phyloP scores from a whole-genome alignment of 208 protist genomes.

The Trypanosoma avium region DNA sequence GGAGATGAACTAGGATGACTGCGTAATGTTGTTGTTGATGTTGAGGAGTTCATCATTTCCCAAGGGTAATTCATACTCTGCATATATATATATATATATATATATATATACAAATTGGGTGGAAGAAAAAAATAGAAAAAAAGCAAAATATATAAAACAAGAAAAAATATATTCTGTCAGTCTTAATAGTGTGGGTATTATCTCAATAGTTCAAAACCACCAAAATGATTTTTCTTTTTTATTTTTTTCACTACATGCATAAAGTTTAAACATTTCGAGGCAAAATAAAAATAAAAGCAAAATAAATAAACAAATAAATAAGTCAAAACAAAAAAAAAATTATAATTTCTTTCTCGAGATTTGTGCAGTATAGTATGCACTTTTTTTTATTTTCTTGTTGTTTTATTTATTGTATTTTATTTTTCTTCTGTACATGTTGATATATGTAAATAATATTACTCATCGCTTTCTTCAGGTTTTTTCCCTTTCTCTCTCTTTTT shows the following conservation, averaged over 20 bases:
- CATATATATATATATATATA: background rate
- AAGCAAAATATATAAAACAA: background rate
- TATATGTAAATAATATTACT: background rate
- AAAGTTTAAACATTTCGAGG: too few relatives aligned
- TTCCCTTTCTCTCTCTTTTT: background rate
- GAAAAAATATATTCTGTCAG: background rate
- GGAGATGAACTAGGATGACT: background rate
- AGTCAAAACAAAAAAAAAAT: too few relatives aligned
- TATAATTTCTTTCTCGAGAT: too few relatives aligned
- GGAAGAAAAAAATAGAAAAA: background rate
- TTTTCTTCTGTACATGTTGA: background rate
- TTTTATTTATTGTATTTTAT: too few relatives aligned
- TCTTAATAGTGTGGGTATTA: background rate
- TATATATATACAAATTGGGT: background rate
- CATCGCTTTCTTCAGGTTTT: background rate
- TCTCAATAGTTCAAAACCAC: too few relatives aligned
- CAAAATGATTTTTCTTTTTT: too few relatives aligned
- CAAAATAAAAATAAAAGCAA: too few relatives aligned
- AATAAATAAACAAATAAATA: too few relatives aligned
- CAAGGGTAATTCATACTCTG: background rate
- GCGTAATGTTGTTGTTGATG: background rate
- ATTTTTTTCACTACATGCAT: too few relatives aligned
- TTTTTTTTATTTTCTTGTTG: too few relatives aligned
- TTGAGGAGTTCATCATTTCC: background rate
- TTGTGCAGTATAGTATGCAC: too few relatives aligned